phyloP scores from a whole-genome alignment of 1,284 basidiomycete genomes.

The Apiotrichum gamsii region DNA sequence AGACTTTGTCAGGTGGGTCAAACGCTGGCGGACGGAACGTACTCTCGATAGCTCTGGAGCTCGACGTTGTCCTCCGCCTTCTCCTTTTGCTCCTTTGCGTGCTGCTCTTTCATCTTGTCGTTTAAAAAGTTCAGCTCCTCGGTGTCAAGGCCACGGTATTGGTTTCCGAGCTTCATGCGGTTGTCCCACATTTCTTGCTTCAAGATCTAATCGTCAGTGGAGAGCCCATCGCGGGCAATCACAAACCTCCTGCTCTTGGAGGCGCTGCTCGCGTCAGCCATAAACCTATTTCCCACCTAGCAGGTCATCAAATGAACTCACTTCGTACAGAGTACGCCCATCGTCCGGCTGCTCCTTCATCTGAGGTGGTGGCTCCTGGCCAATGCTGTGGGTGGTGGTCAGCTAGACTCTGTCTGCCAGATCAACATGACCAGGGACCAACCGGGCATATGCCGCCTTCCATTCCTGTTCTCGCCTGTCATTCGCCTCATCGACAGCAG shows the following conservation, averaged over 20 bases:
- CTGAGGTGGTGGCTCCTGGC: slow-evolving; percentile 76
- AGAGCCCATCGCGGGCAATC: neutral
- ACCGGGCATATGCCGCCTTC: slow-evolving; percentile 85
- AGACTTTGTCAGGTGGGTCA: neutral
- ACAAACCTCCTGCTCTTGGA: slow-evolving; percentile 63
- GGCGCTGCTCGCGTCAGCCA: too few relatives aligned
- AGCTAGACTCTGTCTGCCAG: too few relatives aligned
- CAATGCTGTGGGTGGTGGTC: slow-evolving; percentile 52
- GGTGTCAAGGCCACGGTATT: slow-evolving; percentile 82
- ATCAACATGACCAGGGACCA: neutral
- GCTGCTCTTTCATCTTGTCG: slow-evolving; percentile 67
- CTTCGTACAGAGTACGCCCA: slow-evolving; percentile 83
- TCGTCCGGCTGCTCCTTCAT: slow-evolving; percentile 59
- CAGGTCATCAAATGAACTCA: too few relatives aligned
- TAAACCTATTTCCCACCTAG: too few relatives aligned
- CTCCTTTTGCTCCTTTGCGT: slow-evolving; percentile 65
- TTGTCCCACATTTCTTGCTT: slow-evolving; percentile 94
- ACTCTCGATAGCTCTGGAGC: slow-evolving; percentile 12
- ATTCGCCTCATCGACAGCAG: slow-evolving; percentile 71
- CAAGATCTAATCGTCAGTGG: slow-evolving; percentile 49
- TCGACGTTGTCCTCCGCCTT: slow-evolving; percentile 30
- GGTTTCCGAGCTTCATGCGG: slow-evolving; percentile 83
- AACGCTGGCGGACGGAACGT: neutral
- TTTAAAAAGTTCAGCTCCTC: slow-evolving; percentile 86
- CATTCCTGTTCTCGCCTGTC: slow-evolving; percentile 74